A percentile compares a stretch with the other conserved stretches of the same genome.
Conservation (phyloP, 768 basidiomycete genomes). For the Tulasnella sp. region DNA sequence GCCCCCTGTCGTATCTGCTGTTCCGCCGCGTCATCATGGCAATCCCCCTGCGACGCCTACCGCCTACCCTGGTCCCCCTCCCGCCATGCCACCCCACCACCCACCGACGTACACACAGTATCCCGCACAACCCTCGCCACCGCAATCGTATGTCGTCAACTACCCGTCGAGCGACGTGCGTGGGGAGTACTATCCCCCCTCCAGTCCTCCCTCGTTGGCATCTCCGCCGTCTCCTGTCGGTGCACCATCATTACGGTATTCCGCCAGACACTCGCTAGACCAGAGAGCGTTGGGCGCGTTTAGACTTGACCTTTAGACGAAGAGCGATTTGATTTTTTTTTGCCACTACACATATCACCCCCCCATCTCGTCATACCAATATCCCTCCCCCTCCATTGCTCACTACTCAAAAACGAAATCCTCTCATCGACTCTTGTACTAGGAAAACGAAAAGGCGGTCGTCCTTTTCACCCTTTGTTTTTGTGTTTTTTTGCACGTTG, state of each 20-base stretch:
- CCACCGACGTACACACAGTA: background rate
- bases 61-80: background rate
- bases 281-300: constrained; percentile 12
- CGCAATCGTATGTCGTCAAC: background rate
- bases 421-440: too few species aligned
- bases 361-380: too few species aligned
- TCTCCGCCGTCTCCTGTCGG: background rate
- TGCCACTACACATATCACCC: too few species aligned
- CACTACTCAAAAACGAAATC: too few species aligned
- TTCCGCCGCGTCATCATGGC: background rate
- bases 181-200: background rate
- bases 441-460: too few species aligned
- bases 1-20: background rate
- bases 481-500: too few species aligned
- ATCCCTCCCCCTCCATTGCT: too few species aligned
- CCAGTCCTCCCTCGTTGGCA: background rate
- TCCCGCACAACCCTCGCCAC: background rate
- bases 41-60: background rate
- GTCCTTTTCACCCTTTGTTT: too few species aligned
- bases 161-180: background rate
- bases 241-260: background rate
- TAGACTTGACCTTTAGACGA: background rate
- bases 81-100: background rate
- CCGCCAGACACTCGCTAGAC: background rate
- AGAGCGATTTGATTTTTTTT: background rate